Evolutionary conservation across 805 yeast species (phyloP), one percentile per base, ranked within the genome.

Genomic region (Danielia oregonensis): DNA sequence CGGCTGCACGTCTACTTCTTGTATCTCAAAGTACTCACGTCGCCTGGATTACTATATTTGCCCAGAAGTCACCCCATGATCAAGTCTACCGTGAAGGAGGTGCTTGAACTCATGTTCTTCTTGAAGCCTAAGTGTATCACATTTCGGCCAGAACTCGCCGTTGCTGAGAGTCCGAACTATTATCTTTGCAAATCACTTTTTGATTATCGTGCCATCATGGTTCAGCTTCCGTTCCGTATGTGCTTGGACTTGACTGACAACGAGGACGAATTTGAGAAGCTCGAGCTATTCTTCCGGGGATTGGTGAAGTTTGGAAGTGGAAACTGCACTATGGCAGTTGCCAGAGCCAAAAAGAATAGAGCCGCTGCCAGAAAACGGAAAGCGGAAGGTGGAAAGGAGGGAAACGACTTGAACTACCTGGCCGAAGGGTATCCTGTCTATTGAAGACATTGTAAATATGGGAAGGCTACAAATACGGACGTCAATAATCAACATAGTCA

Each of bases 281-380:
- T 55, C 23, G 54, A 48, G 34, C 36, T 55, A n/a, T 54, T 43
- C 33, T 54, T 53, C 32, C 29, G 30, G 19, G 61, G 57, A 6
- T 33, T 55, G 24, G 41, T 49, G n/a, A 46, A 38, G 22, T 31
- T 55, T 21, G 56, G 61, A 6, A 46, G 53, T 23, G 61, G 61
- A 5, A 49, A 32, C 33, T 29, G 44, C 16, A 28, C 30, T 9
- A 17, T 33, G 3, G 44, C 44, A 4, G 35, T 41, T n/a, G 35
- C 24, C 2, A 36, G 40, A 8, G 33, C 34, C 7, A 14, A 29
- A 12, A 32, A 35, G 25, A 36, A 37, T 26, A 24, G 36, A n/a
- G 26, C 17, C 3, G 8, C 12, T n/a, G 34, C 47, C 13, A 30
- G 29, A 13, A 25, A 30, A 9, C 24, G 41, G 12, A 26, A 26